Evolutionary conservation across 192 early-diverging fungal genomes (phyloP).

Genomic region (Umbelopsis vinacea): DNA sequence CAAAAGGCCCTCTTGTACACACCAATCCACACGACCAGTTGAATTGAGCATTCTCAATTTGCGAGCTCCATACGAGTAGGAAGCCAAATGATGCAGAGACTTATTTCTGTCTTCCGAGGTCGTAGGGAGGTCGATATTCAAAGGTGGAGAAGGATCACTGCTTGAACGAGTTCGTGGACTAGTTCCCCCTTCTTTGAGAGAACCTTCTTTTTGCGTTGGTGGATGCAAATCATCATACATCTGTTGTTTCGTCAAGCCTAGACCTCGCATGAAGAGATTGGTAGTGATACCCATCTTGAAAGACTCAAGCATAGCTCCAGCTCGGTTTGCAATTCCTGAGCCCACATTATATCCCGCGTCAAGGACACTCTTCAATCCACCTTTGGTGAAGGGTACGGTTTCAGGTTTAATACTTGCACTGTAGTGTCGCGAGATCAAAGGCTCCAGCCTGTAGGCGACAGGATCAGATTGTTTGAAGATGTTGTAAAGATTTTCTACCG

Average conservation of each 20-base stretch:
- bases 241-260: constrained; percentile 36
- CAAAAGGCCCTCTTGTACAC: constrained; percentile 66
- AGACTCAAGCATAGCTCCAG: constrained; percentile 67
- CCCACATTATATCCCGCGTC: constrained; percentile 72
- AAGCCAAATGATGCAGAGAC: constrained; percentile 5
- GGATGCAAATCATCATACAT: constrained; percentile 36
- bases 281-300: constrained; percentile 62
- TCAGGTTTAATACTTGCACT: constrained; percentile 66
- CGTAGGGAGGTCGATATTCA: constrained; percentile 9
- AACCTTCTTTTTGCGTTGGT: neutral
- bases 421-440: constrained; percentile 64
- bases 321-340: constrained; percentile 67
- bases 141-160: constrained; percentile 34
- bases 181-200: neutral
- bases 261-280: constrained; percentile 57
- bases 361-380: constrained; percentile 72
- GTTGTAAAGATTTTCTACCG: constrained; percentile 77
- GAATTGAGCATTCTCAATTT: constrained; percentile 50
- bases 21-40: constrained; percentile 66
- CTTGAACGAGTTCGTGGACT: constrained; percentile 29
- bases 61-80: constrained; percentile 33
- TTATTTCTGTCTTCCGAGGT: constrained; percentile 5
- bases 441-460: constrained; percentile 75
- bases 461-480: constrained; percentile 67
- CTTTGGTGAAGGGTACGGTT: constrained; percentile 80